These are phyloP conservation scores for Scleroderma bovista DNA, from an alignment of 768 basidiomycete species.

Conservation along the genomic window DNA sequence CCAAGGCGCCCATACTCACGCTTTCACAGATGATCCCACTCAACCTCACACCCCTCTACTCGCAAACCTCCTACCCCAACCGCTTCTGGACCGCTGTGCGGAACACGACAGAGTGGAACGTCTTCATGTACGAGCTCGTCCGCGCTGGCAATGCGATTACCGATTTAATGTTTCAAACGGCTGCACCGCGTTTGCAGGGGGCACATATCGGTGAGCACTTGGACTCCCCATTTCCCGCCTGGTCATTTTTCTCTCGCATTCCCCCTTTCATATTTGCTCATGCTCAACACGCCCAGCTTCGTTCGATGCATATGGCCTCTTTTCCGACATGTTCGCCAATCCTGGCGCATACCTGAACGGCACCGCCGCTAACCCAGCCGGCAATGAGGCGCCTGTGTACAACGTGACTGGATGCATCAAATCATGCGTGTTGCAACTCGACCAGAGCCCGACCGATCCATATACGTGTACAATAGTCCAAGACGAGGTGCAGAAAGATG, in stretches of 20 bases:
- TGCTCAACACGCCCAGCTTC: conserved; percentile 32
- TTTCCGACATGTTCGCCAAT: conserved; percentile 50
- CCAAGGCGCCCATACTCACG: not conserved
- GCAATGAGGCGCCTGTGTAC: conserved; percentile 34
- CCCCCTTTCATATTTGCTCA: not conserved
- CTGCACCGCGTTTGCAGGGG: conserved; percentile 43
- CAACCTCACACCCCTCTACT: conserved; percentile 43
- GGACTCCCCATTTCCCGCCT: not conserved
- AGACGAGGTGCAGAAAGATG: conserved; percentile 40
- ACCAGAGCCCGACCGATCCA: conserved; percentile 19
- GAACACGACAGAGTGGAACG: conserved; percentile 54
- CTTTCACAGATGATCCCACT: conserved; percentile 51
- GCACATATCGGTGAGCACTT: conserved; percentile 50
- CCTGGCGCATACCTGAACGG: conserved; percentile 56
- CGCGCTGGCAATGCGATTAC: conserved; percentile 48
- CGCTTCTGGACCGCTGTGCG: conserved; percentile 45
- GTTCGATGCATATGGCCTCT: conserved; percentile 58
- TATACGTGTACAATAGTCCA: conserved; percentile 30
- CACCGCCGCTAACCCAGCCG: conserved; percentile 21
- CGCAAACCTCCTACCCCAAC: conserved; percentile 41
- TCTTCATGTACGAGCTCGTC: conserved; percentile 49
- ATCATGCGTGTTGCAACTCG: conserved; percentile 38
- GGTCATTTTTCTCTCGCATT: not conserved
- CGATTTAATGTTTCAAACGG: conserved; percentile 42
- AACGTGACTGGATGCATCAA: conserved; percentile 51